A percentile compares a stretch with the other conserved stretches of the same genome.
Evolutionary conservation across 2,329 filamentous ascomycete species (phyloP).

Genomic region (Grosmannia huntii): DNA sequence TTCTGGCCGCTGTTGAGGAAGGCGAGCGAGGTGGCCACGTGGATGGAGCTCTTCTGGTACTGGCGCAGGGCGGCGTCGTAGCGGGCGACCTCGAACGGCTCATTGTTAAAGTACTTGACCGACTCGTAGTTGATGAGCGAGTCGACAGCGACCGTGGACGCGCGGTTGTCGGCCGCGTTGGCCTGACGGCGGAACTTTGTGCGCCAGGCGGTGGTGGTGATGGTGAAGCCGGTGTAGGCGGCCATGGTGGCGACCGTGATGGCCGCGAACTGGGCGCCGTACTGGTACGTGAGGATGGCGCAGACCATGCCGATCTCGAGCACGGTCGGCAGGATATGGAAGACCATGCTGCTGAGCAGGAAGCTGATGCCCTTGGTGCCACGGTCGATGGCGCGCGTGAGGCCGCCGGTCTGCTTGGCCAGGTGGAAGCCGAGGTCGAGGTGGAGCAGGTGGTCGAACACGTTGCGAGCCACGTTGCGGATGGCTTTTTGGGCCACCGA

Average conservation of each 20-base stretch:
- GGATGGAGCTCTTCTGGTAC: conserved; percentile 92
- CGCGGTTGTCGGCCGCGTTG: conserved; percentile 91
- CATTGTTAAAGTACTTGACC: conserved; percentile 99
- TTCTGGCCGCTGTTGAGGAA: conserved; percentile 93
- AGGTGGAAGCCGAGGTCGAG: conserved; percentile 92
- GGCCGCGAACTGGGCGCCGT: conserved; percentile 79
- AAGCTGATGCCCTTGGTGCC: conserved; percentile 99
- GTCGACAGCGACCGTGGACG: conserved; percentile 89
- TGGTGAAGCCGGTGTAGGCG: conserved; percentile 92
- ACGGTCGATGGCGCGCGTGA: conserved; percentile 88
- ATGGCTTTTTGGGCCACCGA: conserved; percentile 97
- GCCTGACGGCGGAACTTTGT: conserved; percentile 93
- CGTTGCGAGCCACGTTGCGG: conserved; percentile 75
- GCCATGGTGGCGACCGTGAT: conserved; percentile 88
- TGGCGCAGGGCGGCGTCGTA: conserved; percentile 78
- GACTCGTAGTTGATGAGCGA: conserved; percentile 98
- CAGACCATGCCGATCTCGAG: conserved; percentile 93
- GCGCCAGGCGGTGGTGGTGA: conserved; percentile 90
- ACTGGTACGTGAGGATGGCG: conserved; percentile 92
- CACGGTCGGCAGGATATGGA: conserved; percentile 87
- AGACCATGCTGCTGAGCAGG: conserved; percentile 93
- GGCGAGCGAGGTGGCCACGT: conserved; percentile 85
- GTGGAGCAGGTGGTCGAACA: conserved; percentile 79
- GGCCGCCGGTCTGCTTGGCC: conserved; percentile 82
- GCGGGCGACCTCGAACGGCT: conserved; percentile 80